Evolutionary conservation across 2,329 filamentous ascomycete species (phyloP), one percentile per base, ranked within the genome.

Genomic region (Parafenestella ontariensis): DNA sequence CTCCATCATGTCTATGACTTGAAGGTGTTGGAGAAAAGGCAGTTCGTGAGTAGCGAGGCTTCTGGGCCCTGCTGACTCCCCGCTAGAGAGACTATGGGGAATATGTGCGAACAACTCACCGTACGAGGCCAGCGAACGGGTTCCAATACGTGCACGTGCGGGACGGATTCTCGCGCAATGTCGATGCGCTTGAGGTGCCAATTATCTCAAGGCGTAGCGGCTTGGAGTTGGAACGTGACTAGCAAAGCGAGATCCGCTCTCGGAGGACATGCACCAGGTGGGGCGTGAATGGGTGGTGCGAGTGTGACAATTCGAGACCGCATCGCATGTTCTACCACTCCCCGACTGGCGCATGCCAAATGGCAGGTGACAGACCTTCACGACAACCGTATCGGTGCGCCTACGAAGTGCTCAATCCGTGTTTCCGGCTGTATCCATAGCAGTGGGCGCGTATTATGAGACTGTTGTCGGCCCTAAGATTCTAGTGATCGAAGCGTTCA

Each of bases 401-500:
- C 15, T 21, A 15, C 17, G 31, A 34, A 34, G 13, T 34, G 31
- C n/a, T 34, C 13, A 34, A 34, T 31, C 28, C 28, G 11, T n/a
- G 18, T 23, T 8, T 9, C 17, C 10, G 15, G 37, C 11, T 24
- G 13, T n/a, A 7, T 21, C 10, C 11, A 29, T 24, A 20, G 15
- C 7, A 24, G 6, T 28, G 15, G 26, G 23, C 41, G 13, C n/a
- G 31, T 28, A 24, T 11, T 18, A 15, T 20, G n/a, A 3, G 18
- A n/a, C 17, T 43, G 23, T 29, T 29, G 24, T 17, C 18, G 21
- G 21, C 21, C 24, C 11, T 29, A 6, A n/a, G n/a, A 29, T 26
- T 13, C 23, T 43, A 3, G 18, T 28, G 41, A 4, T 10, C 6
- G 17, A 18, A 2, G 24, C 13, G 8, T 20, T 69, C 58, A 72